Percentiles rank a stretch among this genome's conserved stretches.
Conservation (phyloP, 805 yeast species). For the Priceomyces fermenticarens region DNA sequence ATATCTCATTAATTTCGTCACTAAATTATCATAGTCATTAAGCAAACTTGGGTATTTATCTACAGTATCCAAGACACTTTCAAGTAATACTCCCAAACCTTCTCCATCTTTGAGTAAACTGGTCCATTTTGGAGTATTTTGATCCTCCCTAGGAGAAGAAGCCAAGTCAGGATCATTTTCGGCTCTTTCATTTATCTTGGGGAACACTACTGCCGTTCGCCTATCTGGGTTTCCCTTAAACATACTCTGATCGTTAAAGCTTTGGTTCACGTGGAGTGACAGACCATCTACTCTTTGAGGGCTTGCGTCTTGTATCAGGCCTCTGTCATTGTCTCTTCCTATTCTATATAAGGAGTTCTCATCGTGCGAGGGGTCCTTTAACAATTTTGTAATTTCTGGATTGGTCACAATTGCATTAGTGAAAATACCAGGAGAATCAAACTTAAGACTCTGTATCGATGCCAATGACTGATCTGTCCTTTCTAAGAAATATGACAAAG, state of each 20-base stretch:
- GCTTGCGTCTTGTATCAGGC: conserved; percentile 19
- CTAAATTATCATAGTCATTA: conserved; percentile 18
- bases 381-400: conserved; percentile 52
- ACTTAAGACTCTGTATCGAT: conserved; percentile 43
- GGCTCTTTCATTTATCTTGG: conserved; percentile 13
- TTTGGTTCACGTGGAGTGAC: conserved; percentile 27
- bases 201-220: conserved; percentile 27
- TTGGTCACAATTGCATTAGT: conserved; percentile 57
- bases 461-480: conserved; percentile 37
- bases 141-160: conserved; percentile 5
- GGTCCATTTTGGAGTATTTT: background rate
- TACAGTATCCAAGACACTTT: conserved; percentile 34
- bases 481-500: conserved; percentile 22
- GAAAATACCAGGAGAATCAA: conserved; percentile 59
- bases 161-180: conserved; percentile 1
- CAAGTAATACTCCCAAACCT: conserved; percentile 44
- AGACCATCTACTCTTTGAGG: conserved; percentile 54
- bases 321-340: conserved; percentile 12
- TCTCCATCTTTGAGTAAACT: conserved; percentile 20
- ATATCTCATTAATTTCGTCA: conserved; percentile 32
- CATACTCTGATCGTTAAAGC: conserved; percentile 24
- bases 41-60: conserved; percentile 22
- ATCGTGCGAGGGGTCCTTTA: conserved; percentile 55
- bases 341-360: conserved; percentile 52
- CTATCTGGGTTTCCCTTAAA: conserved; percentile 19